Conservation (phyloP, 441 rosid species). For the Pelargonium myrrhifolium region DNA sequence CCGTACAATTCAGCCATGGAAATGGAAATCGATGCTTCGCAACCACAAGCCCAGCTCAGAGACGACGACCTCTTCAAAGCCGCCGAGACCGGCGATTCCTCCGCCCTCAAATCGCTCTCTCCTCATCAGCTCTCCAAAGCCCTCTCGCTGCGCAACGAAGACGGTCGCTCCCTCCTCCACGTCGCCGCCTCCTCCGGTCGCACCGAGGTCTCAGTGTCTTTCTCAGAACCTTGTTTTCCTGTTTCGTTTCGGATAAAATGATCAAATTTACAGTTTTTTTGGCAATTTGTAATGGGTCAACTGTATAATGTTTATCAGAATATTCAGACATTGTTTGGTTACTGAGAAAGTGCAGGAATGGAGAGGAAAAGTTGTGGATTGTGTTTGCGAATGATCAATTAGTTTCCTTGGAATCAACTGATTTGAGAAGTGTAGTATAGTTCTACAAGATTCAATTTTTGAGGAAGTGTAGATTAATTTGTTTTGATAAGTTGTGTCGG, state of each 20-base stretch:
- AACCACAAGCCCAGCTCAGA: conserved; percentile 25
- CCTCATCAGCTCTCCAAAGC: conserved; percentile 35
- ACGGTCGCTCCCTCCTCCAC: conserved; percentile 82
- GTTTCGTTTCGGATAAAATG: background rate
- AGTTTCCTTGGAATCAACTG: background rate
- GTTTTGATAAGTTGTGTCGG: background rate
- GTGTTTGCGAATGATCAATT: background rate
- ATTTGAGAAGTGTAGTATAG: background rate
- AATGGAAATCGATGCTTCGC: conserved; percentile 37
- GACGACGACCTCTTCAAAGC: conserved; percentile 62
- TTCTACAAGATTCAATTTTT: background rate
- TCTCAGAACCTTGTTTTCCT: too few relatives aligned
- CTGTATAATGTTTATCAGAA: background rate
- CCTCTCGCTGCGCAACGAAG: conserved; percentile 61
- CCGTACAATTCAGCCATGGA: conserved; percentile 15
- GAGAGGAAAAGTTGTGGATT: background rate
- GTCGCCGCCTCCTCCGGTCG: conserved; percentile 57
- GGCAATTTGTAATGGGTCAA: background rate
- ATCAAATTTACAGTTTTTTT: background rate
- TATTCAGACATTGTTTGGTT: background rate
- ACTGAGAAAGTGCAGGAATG: background rate
- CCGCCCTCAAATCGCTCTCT: conserved; percentile 45
- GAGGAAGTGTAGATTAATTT: background rate
- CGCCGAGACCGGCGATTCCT: conserved; percentile 65
- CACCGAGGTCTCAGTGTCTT: conserved; percentile 44